These are phyloP conservation scores for Trichoderma simmonsii DNA, from an alignment of 2,329 filamentous ascomycete species.

Conservation along the genomic window DNA sequence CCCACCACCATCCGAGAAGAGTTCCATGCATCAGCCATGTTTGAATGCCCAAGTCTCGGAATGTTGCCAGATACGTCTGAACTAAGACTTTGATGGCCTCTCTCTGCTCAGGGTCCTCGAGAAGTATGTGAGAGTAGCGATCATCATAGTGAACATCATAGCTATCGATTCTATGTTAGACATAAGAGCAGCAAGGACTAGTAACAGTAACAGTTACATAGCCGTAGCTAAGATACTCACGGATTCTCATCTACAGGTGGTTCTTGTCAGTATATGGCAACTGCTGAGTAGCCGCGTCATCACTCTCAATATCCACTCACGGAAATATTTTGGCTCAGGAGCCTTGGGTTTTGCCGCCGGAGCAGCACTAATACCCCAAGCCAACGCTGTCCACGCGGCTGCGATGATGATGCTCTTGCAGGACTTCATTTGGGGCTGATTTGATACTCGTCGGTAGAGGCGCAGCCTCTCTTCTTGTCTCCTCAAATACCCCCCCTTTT, in stretches of 20 bases:
- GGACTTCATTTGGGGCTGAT: constrained; percentile 1
- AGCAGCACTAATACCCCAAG: constrained; percentile 9
- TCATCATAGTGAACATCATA: constrained; percentile 34
- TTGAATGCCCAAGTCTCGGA: constrained; percentile 63
- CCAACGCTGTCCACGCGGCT: background rate
- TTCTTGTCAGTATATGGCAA: background rate
- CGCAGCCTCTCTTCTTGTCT: background rate
- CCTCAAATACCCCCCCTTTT: background rate
- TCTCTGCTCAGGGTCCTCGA: constrained; percentile 54
- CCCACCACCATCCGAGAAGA: constrained; percentile 88
- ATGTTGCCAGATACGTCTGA: constrained; percentile 68
- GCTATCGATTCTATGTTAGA: constrained; percentile 19
- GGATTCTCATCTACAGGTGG: background rate
- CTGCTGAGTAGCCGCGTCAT: background rate
- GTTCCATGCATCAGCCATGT: constrained; percentile 85
- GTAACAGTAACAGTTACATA: background rate
- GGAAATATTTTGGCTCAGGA: constrained; percentile 26
- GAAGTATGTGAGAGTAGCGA: constrained; percentile 39
- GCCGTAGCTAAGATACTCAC: background rate
- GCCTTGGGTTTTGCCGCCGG: constrained; percentile 1
- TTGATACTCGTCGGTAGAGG: background rate
- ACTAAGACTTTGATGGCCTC: constrained; percentile 64
- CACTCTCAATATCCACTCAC: constrained; percentile 20
- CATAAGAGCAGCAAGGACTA: background rate
- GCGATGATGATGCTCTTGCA: background rate